A percentile compares a stretch with the other conserved stretches of the same genome.
Conservation (phyloP, 2,329 filamentous ascomycete species). For the Triangularia setosa region DNA sequence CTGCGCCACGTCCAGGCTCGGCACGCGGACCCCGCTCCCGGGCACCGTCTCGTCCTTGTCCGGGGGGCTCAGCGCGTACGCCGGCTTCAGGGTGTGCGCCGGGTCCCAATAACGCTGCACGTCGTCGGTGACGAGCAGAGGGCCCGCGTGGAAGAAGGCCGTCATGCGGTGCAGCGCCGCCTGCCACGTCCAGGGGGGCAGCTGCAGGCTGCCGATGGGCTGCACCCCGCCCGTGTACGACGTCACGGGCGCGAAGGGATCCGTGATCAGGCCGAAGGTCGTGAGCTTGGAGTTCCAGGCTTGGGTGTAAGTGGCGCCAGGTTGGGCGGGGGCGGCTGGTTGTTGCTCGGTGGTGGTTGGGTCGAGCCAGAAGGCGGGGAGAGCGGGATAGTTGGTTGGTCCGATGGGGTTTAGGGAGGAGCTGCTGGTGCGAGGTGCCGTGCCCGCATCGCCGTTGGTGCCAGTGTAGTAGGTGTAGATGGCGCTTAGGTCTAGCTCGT, state of each 20-base stretch:
- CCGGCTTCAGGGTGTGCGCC: neutral
- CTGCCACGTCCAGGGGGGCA: conserved; percentile 39
- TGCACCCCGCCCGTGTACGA: conserved; percentile 32
- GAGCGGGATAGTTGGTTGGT: neutral
- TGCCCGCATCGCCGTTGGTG: too few species aligned
- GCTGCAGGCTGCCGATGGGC: conserved; percentile 27
- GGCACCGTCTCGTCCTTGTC: conserved; percentile 3
- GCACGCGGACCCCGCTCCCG: conserved; percentile 18
- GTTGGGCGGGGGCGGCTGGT: too few species aligned
- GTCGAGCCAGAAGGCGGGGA: conserved; percentile 3
- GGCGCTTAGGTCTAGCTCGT: too few species aligned
- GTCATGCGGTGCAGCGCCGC: conserved; percentile 35
- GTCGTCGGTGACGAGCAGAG: conserved; percentile 29
- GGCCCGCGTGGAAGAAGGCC: conserved; percentile 39
- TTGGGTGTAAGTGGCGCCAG: too few species aligned
- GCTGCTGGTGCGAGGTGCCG: too few species aligned
- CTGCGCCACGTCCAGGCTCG: conserved; percentile 22
- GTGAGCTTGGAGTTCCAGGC: conserved; percentile 10
- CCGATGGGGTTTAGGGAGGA: neutral
- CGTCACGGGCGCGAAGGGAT: conserved; percentile 33
- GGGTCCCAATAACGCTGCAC: conserved; percentile 16
- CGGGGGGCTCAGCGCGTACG: neutral
- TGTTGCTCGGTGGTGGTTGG: neutral
- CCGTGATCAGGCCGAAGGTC: conserved; percentile 12
- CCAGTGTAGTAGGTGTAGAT: too few species aligned